Evolutionary conservation across 345 rosid species (phyloP).

Genomic region (Bruguiera parviflora): DNA sequence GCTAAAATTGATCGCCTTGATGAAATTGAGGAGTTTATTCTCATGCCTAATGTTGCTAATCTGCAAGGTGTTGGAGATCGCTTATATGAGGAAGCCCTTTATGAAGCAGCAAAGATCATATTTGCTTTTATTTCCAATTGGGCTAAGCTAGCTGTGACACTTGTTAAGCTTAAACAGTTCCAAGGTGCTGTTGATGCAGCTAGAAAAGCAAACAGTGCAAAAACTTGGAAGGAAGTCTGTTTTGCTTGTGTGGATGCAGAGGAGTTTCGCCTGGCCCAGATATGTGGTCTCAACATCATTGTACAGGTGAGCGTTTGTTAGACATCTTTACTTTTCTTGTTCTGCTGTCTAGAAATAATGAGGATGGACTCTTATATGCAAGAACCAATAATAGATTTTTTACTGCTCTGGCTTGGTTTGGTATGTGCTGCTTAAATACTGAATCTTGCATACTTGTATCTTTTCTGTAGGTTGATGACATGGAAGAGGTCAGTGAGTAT

Average conservation of each 20-base stretch:
- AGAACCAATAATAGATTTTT: neutral
- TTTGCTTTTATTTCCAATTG: slow-evolving; percentile 92
- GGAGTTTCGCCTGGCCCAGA: slow-evolving; percentile 89
- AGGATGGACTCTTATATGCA: neutral
- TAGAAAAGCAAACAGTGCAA: slow-evolving; percentile 92
- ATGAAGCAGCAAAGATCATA: slow-evolving; percentile 92
- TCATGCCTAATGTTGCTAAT: slow-evolving; percentile 96
- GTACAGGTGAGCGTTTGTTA: slow-evolving; percentile 53
- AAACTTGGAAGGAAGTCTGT: slow-evolving; percentile 97
- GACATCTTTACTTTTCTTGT: neutral
- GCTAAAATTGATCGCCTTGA: slow-evolving; percentile 80
- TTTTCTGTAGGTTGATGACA: slow-evolving; percentile 69
- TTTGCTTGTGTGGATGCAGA: slow-evolving; percentile 97
- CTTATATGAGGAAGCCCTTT: slow-evolving; percentile 70
- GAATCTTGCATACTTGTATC: neutral
- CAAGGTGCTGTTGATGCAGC: slow-evolving; percentile 99
- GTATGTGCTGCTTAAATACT: neutral
- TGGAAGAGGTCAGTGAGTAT: slow-evolving; percentile 92
- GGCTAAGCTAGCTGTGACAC: slow-evolving; percentile 92
- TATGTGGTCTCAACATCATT: slow-evolving; percentile 89
- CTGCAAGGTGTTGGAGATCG: slow-evolving; percentile 93
- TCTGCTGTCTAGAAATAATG: neutral
- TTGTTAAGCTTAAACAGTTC: slow-evolving; percentile 85
- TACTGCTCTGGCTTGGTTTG: neutral
- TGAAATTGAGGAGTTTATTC: slow-evolving; percentile 87